phyloP scores from a whole-genome alignment of 1,284 basidiomycete genomes.

The Cutaneotrichosporon sp. region DNA sequence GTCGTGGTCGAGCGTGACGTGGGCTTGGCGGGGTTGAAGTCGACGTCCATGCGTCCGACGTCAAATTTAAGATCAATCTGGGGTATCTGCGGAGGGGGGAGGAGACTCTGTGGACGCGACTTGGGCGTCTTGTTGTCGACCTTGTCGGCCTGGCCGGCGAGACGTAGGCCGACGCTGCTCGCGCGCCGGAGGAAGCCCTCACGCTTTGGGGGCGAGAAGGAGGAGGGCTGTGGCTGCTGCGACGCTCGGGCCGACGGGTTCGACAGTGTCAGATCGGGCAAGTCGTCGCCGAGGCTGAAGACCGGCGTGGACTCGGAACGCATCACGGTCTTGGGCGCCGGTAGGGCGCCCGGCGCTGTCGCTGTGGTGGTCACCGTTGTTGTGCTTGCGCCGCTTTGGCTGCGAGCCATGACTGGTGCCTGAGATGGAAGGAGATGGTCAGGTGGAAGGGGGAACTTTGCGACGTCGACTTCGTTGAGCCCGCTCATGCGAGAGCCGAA shows the following conservation, averaged over 20 bases:
- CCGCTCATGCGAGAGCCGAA: neutral
- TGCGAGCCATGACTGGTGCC: no score
- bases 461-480: neutral
- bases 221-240: neutral
- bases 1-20: neutral
- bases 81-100: neutral
- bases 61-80: slow-evolving; percentile 6
- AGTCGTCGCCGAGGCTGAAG: neutral
- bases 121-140: neutral
- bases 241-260: neutral
- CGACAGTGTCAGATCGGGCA: neutral
- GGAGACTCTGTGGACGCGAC: neutral
- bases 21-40: neutral
- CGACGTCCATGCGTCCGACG: slow-evolving; percentile 2
- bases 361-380: neutral
- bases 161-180: neutral
- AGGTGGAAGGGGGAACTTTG: neutral
- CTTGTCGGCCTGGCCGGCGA: no score
- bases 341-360: neutral
- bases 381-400: no score
- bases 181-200: neutral
- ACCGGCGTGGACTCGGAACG: neutral
- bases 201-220: neutral
- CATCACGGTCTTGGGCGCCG: neutral
- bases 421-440: neutral